Conservation (phyloP, 148 eudicot genomes). For the Nepenthes mirabilis region DNA sequence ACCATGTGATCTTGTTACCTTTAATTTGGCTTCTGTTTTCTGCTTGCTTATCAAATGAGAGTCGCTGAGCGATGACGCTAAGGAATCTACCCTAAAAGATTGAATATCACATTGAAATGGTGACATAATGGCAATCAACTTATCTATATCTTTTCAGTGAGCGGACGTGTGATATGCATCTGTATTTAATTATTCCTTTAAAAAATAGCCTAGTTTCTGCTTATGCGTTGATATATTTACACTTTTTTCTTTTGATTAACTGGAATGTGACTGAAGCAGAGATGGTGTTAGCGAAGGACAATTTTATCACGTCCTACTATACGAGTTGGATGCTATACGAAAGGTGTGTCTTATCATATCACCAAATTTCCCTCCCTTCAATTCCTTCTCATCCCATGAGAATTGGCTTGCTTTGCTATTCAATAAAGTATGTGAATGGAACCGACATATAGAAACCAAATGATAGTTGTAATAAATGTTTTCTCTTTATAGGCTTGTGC, state of each 20-base stretch:
- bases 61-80: too few relatives aligned
- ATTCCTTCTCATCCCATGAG: too few relatives aligned
- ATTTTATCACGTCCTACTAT: conserved; percentile 72
- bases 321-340: conserved; percentile 61
- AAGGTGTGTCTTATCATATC: conserved; percentile 25
- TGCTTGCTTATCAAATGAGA: too few relatives aligned
- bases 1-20: too few relatives aligned
- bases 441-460: not conserved
- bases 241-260: not conserved
- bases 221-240: not conserved
- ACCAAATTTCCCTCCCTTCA: too few relatives aligned
- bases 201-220: not conserved
- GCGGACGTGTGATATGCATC: too few relatives aligned
- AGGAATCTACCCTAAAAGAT: too few relatives aligned
- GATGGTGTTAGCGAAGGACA: conserved; percentile 98
- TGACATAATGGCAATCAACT: too few relatives aligned
- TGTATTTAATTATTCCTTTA: too few relatives aligned
- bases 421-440: not conserved
- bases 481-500: conserved; percentile 55
- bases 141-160: too few relatives aligned
- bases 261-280: conserved; percentile 23
- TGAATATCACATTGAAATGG: too few relatives aligned
- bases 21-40: too few relatives aligned
- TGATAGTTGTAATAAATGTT: not conserved
- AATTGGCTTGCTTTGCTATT: not conserved